phyloP scores from a whole-genome alignment of 2,329 filamentous ascomycete genomes.

The Purpureocillium takamizusanense region DNA sequence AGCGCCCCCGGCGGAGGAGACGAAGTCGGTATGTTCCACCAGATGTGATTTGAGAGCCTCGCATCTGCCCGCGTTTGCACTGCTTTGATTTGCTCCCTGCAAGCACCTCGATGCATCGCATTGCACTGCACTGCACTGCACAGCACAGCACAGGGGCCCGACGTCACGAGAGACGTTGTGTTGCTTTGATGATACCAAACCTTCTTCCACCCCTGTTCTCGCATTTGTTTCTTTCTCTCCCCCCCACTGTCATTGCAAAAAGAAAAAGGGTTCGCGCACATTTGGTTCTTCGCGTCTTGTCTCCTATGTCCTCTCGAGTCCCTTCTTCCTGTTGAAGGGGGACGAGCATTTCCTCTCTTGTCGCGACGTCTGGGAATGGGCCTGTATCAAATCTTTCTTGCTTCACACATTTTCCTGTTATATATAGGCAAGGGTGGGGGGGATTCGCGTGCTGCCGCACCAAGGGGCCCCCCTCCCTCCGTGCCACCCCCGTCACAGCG shows the following conservation, averaged over 20 bases:
- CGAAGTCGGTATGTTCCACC: constrained; percentile 97
- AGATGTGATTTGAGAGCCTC: constrained; percentile 58
- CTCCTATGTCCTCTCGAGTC: constrained; percentile 9
- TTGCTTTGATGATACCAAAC: constrained; percentile 30
- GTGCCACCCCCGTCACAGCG: background rate
- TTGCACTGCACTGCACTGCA: constrained; percentile 11
- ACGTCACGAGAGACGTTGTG: constrained; percentile 4
- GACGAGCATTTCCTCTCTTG: constrained; percentile 7
- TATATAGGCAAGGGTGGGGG: constrained; percentile 19
- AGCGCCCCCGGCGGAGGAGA: constrained; percentile 59
- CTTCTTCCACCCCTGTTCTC: constrained; percentile 7
- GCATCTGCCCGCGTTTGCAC: constrained; percentile 30
- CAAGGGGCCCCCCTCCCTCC: background rate
- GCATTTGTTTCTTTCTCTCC: too few species aligned
- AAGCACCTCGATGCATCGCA: constrained; percentile 8
- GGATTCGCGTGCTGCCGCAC: constrained; percentile 14
- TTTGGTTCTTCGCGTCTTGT: constrained; percentile 9
- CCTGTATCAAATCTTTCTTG: constrained; percentile 14
- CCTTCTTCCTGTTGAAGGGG: constrained; percentile 5
- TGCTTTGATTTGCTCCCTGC: constrained; percentile 14
- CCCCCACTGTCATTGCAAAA: constrained; percentile 3
- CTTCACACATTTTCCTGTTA: constrained; percentile 7
- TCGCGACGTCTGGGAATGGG: constrained; percentile 18
- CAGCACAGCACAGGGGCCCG: constrained; percentile 5
- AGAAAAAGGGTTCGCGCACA: constrained; percentile 9